Percentiles rank a stretch among this genome's conserved stretches.
phyloP scores from a whole-genome alignment of 2,329 filamentous ascomycete species.

The Drechslerella coelobrocha region DNA sequence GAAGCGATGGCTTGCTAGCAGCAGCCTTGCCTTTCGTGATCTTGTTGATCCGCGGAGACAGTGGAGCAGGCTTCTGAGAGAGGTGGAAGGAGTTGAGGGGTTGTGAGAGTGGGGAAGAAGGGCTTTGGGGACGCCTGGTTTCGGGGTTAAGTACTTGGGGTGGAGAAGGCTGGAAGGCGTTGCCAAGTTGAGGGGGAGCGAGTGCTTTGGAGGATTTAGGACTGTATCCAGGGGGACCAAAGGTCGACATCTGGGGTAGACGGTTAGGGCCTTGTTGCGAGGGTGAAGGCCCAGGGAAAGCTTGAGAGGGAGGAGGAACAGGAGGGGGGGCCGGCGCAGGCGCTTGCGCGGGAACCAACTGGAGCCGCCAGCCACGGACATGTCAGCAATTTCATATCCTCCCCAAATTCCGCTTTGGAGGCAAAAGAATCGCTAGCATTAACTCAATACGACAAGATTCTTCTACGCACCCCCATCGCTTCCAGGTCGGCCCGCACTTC shows the following conservation, averaged over 20 bases:
- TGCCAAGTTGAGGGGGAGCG: constrained; percentile 44
- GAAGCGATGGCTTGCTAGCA: constrained; percentile 17
- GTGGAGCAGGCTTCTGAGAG: constrained; percentile 28
- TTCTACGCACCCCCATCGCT: constrained; percentile 78
- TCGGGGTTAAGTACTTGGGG: constrained; percentile 37
- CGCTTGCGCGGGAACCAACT: constrained; percentile 50
- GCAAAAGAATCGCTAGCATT: constrained; percentile 55
- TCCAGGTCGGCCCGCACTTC: constrained; percentile 87
- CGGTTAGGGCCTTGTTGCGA: constrained; percentile 38
- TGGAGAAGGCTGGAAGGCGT: constrained; percentile 45
- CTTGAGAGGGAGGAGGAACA: constrained; percentile 28
- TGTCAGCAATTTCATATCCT: constrained; percentile 51
- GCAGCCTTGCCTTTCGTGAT: constrained; percentile 27
- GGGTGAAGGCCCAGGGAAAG: constrained; percentile 34
- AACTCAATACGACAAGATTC: constrained; percentile 55
- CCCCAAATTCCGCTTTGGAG: constrained; percentile 42
- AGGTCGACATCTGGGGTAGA: constrained; percentile 43
- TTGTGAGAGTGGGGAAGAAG: constrained; percentile 34
- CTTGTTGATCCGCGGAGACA: constrained; percentile 38
- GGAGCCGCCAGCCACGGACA: constrained; percentile 49
- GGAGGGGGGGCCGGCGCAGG: constrained; percentile 26
- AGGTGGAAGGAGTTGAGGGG: constrained; percentile 28
- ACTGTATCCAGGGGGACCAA: constrained; percentile 45
- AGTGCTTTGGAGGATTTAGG: constrained; percentile 28
- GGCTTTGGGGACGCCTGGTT: constrained; percentile 34